These are phyloP conservation scores for Rhodotorula sp. DNA, from an alignment of 1,284 basidiomycete species.

Conservation along the genomic window DNA sequence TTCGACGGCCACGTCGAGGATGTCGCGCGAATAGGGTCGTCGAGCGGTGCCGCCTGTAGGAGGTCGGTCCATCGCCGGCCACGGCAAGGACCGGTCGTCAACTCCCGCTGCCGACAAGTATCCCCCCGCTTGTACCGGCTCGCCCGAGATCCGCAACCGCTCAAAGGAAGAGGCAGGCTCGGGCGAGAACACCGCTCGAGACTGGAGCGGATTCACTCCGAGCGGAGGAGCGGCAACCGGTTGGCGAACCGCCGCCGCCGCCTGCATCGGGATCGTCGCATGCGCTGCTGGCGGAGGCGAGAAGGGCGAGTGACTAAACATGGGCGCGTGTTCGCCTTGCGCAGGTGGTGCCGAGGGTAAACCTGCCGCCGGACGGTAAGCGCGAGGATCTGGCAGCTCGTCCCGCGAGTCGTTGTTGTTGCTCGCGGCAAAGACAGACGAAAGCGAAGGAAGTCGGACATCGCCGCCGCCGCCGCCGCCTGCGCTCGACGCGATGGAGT, in stretches of 20 bases:
- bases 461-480: neutral
- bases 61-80: neutral
- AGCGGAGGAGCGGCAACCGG: neutral
- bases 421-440: neutral
- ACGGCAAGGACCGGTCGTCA: neutral
- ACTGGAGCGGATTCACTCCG: no score
- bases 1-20: slow-evolving; percentile 39
- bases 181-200: slow-evolving; percentile 21
- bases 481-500: neutral
- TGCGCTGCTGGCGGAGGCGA: slow-evolving; percentile 3
- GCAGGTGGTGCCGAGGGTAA: neutral
- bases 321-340: slow-evolving; percentile 1
- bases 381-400: neutral
- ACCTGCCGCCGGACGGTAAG: neutral
- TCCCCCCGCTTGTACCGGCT: neutral
- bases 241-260: neutral
- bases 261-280: neutral
- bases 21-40: slow-evolving; percentile 6
- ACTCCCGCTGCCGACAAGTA: no score
- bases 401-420: neutral
- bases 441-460: neutral
- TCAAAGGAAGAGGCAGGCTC: slow-evolving; percentile 20
- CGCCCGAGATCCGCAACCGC: slow-evolving; percentile 17
- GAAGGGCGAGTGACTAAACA: slow-evolving; percentile 11
- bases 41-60: neutral